Conservation (phyloP, 2,329 filamentous ascomycete species). For the Fusarium miscanthi region DNA sequence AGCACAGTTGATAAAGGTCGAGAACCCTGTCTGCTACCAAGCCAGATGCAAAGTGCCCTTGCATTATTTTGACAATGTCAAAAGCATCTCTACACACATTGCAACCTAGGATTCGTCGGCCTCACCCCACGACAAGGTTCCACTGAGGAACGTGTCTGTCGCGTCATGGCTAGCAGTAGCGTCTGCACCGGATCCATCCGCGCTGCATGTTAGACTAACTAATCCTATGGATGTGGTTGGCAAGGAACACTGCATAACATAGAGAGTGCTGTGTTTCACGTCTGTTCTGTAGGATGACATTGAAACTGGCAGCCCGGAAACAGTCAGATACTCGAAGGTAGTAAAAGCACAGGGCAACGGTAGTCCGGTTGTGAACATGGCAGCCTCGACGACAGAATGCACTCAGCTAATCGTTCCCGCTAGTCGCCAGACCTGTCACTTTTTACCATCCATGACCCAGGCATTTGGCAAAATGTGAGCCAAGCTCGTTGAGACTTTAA, state of each 20-base stretch:
- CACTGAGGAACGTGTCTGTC: slow-evolving; percentile 8
- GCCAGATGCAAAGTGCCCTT: background rate
- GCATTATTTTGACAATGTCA: background rate
- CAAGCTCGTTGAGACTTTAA: slow-evolving; percentile 41
- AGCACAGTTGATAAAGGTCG: background rate
- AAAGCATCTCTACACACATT: background rate
- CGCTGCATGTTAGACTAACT: slow-evolving; percentile 16
- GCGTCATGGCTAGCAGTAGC: slow-evolving; percentile 16
- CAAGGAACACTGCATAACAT: background rate
- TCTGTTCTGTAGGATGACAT: background rate
- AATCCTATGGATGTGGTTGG: slow-evolving; percentile 14
- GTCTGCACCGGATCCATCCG: slow-evolving; percentile 26
- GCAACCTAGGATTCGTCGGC: background rate
- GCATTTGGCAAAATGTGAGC: slow-evolving; percentile 33
- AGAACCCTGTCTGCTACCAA: background rate
- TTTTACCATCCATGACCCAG: slow-evolving; percentile 20
- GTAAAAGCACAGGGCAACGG: background rate
- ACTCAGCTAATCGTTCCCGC: slow-evolving; percentile 14
- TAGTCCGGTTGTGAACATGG: slow-evolving; percentile 1
- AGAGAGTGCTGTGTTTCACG: background rate
- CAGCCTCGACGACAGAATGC: slow-evolving; percentile 1
- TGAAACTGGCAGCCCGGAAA: background rate
- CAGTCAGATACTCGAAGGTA: background rate
- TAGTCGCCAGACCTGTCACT: slow-evolving; percentile 3
- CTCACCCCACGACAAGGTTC: slow-evolving; percentile 4